Evolutionary conservation across 192 early-diverging fungal genomes (phyloP).

Genomic region (Obelidium mucronatum): DNA sequence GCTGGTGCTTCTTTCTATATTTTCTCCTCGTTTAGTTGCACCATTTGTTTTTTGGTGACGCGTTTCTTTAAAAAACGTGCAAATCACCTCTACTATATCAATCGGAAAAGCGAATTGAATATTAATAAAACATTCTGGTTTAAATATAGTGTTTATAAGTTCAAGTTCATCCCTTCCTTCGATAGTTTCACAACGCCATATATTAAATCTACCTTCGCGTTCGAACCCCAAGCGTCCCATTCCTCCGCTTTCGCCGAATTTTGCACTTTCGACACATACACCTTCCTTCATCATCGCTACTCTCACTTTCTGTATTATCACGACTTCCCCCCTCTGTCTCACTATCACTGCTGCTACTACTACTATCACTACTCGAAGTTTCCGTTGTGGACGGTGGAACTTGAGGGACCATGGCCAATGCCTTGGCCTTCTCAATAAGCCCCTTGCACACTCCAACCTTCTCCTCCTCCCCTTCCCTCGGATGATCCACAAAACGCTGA

Average conservation of each 20-base stretch:
- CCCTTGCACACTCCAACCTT: not conserved
- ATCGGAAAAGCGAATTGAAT: too few relatives aligned
- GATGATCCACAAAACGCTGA: conserved; percentile 8
- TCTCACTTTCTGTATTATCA: conserved; percentile 35
- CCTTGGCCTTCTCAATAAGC: conserved; percentile 20
- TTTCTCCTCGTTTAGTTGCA: too few relatives aligned
- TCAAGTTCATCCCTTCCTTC: too few relatives aligned
- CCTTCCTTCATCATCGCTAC: conserved; percentile 47
- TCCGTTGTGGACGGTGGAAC: conserved; percentile 18
- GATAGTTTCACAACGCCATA: too few relatives aligned
- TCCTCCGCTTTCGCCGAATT: conserved; percentile 51
- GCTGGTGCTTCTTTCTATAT: too few relatives aligned
- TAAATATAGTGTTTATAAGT: too few relatives aligned
- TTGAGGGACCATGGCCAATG: conserved; percentile 11
- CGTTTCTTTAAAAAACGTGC: too few relatives aligned
- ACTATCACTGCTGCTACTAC: conserved; percentile 9
- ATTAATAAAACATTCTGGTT: too few relatives aligned
- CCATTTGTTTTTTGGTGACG: too few relatives aligned
- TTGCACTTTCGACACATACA: conserved; percentile 69
- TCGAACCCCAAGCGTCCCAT: conserved; percentile 19
- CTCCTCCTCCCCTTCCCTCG: not conserved
- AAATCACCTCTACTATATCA: too few relatives aligned
- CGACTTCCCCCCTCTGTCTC: conserved; percentile 26
- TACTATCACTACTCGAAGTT: conserved; percentile 1
- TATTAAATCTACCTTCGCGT: too few relatives aligned